Evolutionary conservation across 2,329 filamentous ascomycete genomes (phyloP).

Genomic region (Ophiostoma australiae): DNA sequence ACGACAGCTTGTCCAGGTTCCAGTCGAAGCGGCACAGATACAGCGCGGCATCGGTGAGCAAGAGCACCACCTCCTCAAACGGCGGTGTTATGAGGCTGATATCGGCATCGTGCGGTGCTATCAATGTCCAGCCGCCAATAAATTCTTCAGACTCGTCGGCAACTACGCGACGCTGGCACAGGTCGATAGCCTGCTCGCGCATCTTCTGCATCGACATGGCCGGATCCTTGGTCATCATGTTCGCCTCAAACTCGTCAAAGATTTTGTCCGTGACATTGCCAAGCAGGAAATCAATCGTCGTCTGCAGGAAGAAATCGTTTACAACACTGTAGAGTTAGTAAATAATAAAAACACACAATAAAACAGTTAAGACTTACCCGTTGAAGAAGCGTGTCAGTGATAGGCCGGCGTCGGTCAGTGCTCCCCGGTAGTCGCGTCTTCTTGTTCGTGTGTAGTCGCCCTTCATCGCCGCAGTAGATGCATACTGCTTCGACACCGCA

Average conservation of each 20-base stretch:
- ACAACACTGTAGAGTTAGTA: conserved; percentile 65
- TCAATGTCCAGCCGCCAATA: conserved; percentile 81
- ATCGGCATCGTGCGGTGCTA: conserved; percentile 68
- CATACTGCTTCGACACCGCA: conserved; percentile 91
- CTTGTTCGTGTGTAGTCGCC: conserved; percentile 91
- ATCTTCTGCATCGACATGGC: conserved; percentile 82
- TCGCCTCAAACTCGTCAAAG: conserved; percentile 90
- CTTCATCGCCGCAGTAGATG: conserved; percentile 91
- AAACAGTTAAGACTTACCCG: conserved; percentile 44
- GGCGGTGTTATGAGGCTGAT: conserved; percentile 60
- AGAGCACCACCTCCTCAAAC: conserved; percentile 81
- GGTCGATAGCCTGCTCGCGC: conserved; percentile 83
- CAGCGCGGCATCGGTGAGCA: conserved; percentile 77
- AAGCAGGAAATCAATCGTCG: conserved; percentile 87
- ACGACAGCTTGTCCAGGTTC: conserved; percentile 89
- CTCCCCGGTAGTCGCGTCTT: conserved; percentile 85
- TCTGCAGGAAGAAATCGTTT: conserved; percentile 95
- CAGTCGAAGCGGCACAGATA: conserved; percentile 93
- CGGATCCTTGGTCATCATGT: conserved; percentile 90
- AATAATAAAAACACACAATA: conserved; percentile 17
- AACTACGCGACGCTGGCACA: conserved; percentile 79
- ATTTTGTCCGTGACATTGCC: conserved; percentile 80
- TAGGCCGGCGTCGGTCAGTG: conserved; percentile 83
- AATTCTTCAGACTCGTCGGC: conserved; percentile 79
- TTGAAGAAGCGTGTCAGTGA: conserved; percentile 73